Evolutionary conservation across 2,329 filamentous ascomycete species (phyloP), one percentile per base, ranked within the genome.

Genomic region (Pseudogymnoascus sp.): DNA sequence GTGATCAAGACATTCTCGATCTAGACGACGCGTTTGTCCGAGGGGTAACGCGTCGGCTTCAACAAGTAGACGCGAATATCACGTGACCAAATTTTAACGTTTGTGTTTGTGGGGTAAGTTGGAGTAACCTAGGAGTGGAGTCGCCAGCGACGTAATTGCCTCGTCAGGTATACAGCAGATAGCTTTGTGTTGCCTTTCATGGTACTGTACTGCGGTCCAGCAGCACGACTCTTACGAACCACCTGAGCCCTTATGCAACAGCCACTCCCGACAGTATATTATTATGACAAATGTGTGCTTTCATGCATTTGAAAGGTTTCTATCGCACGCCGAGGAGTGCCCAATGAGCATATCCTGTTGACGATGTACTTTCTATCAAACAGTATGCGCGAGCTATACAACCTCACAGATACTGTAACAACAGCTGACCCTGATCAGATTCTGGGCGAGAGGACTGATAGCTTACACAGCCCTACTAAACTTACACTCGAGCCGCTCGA

Each of bases 51-150:
- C 28, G 50, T 14, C 5, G 16, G n/a, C 10, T 56, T 56, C 5
- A 34, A 12, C 8, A 16, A 34, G 28, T 7, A 14, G 50, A 34
- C 50, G 50, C 50, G 50, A 56, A n/a, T 34, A 56, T 56, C 50
- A 56, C 7, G 50, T 56, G 50, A 56, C 50, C 3, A 56, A 1
- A 56, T 7, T 56, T 56, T 56, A 12, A 31, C 14, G 11, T 18
- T 18, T 21, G 50, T 56, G 50, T 34, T 56, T 56, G 50, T 56
- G 50, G 50, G 50, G 28, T 56, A 56, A 56, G 50, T 56, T 56
- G 50, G 50, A 34, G 50, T 56, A 56, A 12, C 25, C 46, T 14
- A 53, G 25, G 8, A 31, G 46, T 31, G 46, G 46, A 56, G 46
- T 31, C 25, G 25, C 25, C 25, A 56, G 25, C 46, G 46, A 56